Evolutionary conservation across 345 rosid species (phyloP), one percentile per base, ranked within the genome.

Genomic region (Erodium maritimum): DNA sequence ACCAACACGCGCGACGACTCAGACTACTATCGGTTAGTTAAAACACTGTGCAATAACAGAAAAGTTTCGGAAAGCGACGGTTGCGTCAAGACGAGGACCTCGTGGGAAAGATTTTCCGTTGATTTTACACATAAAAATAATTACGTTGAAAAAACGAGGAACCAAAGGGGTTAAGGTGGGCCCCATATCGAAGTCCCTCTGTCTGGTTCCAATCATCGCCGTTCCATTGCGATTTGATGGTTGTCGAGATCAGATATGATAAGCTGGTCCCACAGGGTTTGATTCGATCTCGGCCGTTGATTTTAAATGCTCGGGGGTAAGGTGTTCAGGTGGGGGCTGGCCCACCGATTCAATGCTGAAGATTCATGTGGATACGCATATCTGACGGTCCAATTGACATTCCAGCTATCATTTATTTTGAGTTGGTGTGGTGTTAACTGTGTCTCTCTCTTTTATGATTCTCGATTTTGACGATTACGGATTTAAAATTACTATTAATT

Each of bases 291-390:
- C 0, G 34, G 57, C 73, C 71, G 67, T 60, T 53, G 55, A 52
- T 48, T 53, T 29, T 16, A 22, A 23, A 23, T 23, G 24, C 22
- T 13, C 21, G 56, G 23, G 64, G 7, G 55, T 52, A 61, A 42
- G 48, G 69, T n/a, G 56, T 70, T 69, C 72, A 67, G 67, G 76
- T 63, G 61, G 19, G 58, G 0, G 3, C 0, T 50, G 70, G 69
- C 55, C 70, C 75, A 60, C 63, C 3, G 19, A 18, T 19, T 57
- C 50, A 65, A 61, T 54, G 65, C 51, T 18, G 1, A 34, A 64
- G 71, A 68, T 73, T 68, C 64, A 64, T 5, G 37, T 56, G 2
- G 62, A 63, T 71, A 19, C 55, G 67, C 53, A 55, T 54, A 23
- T 21, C 56, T 62, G 68, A 23, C 21, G 20, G 51, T 8, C 52